A percentile compares a stretch with the other conserved stretches of the same genome.
phyloP scores from a whole-genome alignment of 208 protist genomes.

The Leishmania mexicana region DNA sequence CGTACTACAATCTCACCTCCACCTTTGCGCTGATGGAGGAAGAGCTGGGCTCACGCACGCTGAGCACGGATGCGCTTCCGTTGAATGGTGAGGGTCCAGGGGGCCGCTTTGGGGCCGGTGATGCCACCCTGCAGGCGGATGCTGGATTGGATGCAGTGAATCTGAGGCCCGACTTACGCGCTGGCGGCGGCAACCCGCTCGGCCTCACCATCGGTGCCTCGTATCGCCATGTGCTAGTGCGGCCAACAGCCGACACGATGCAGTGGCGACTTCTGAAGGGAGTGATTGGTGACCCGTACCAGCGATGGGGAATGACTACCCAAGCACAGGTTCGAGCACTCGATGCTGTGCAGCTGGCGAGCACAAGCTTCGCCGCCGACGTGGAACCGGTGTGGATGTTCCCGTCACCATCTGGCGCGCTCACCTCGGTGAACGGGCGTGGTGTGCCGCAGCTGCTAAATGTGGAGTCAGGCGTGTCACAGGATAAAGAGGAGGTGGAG shows the following conservation, averaged over 20 bases:
- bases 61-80: conserved; percentile 30
- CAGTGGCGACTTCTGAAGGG: conserved; percentile 36
- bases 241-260: conserved; percentile 23
- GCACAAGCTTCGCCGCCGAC: neutral
- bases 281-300: conserved; percentile 46
- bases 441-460: conserved; percentile 7
- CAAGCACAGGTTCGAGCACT: conserved; percentile 23
- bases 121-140: neutral
- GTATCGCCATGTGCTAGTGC: conserved; percentile 47
- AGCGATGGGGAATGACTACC: conserved; percentile 46
- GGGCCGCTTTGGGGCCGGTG: neutral
- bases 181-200: conserved; percentile 46
- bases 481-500: conserved; percentile 1
- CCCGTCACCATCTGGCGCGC: neutral
- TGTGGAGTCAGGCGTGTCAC: conserved; percentile 7
- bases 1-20: conserved; percentile 63
- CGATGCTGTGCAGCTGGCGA: conserved; percentile 9
- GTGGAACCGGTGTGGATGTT: neutral
- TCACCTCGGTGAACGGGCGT: neutral
- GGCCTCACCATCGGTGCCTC: conserved; percentile 42
- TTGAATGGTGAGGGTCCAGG: conserved; percentile 1
- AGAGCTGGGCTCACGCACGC: conserved; percentile 56
- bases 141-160: conserved; percentile 28
- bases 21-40: conserved; percentile 76
- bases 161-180: conserved; percentile 40